A percentile compares a stretch with the other conserved stretches of the same genome.
These are phyloP conservation scores for Plasmodium relictum DNA, from an alignment of 169 alveolate genomes.

Conservation along the genomic window DNA sequence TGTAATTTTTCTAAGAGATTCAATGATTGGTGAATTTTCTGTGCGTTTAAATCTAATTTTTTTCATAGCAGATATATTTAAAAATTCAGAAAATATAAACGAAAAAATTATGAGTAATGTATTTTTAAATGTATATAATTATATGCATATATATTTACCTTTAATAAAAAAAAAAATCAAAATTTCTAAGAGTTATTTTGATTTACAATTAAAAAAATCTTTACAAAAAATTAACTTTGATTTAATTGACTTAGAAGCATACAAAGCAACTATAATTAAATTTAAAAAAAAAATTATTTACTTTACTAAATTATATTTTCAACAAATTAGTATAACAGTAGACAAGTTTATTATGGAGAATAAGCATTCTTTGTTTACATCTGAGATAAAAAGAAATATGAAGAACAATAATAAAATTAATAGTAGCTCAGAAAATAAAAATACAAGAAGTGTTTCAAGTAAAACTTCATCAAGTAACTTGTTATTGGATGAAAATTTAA, in stretches of 20 bases:
- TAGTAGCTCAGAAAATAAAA: background rate
- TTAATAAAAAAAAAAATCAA: slow-evolving; percentile 52
- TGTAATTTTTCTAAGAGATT: slow-evolving; percentile 59
- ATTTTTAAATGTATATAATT: slow-evolving; percentile 68
- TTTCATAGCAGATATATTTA: slow-evolving; percentile 39
- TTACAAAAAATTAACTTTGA: slow-evolving; percentile 61
- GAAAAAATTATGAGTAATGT: slow-evolving; percentile 72
- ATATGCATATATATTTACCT: slow-evolving; percentile 64
- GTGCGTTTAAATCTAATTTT: slow-evolving; percentile 48
- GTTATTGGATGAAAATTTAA: too few species aligned
- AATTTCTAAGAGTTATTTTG: slow-evolving; percentile 56
- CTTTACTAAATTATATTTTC: slow-evolving; percentile 62
- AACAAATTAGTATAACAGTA: slow-evolving; percentile 63
- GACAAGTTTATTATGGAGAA: slow-evolving; percentile 54
- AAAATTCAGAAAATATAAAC: slow-evolving; percentile 20
- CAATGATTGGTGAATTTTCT: slow-evolving; percentile 61
- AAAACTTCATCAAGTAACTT: background rate
- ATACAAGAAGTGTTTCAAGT: background rate
- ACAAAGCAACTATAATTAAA: slow-evolving; percentile 45
- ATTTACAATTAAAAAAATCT: slow-evolving; percentile 47
- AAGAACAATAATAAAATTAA: background rate
- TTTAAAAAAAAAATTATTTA: slow-evolving; percentile 47
- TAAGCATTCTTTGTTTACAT: slow-evolving; percentile 6
- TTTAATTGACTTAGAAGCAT: slow-evolving; percentile 56
- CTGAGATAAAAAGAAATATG: background rate